Evolutionary conservation across 768 basidiomycete genomes (phyloP).

Genomic region (Suillus decipiens): DNA sequence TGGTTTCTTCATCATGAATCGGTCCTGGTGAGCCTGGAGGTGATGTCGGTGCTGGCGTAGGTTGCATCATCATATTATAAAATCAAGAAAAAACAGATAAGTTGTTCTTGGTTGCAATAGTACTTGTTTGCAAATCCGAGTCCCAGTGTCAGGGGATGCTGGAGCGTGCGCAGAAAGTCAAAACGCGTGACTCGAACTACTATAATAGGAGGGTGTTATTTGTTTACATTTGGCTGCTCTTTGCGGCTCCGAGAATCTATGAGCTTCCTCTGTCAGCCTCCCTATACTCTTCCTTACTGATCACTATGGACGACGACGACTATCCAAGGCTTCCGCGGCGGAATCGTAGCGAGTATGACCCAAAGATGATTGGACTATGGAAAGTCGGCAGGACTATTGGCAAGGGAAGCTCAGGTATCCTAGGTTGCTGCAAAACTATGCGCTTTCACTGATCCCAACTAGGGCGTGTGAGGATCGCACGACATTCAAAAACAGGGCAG

Average conservation of each 20-base stretch:
- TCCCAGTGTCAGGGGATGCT: neutral
- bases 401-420: conserved; percentile 71
- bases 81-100: neutral
- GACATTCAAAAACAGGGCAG: conserved; percentile 85
- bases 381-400: conserved; percentile 85
- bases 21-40: conserved; percentile 46
- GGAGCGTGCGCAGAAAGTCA: conserved; percentile 4
- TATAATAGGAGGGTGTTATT: conserved; percentile 21
- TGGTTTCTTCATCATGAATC: conserved; percentile 29
- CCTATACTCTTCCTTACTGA: neutral
- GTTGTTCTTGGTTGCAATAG: neutral
- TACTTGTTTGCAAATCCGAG: neutral
- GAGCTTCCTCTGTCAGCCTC: conserved; percentile 1
- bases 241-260: neutral
- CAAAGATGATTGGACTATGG: conserved; percentile 78
- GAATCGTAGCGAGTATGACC: conserved; percentile 42
- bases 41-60: conserved; percentile 69
- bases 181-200: conserved; percentile 1
- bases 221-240: conserved; percentile 15
- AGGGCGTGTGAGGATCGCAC: conserved; percentile 91
- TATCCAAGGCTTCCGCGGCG: conserved; percentile 32
- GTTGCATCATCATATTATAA: conserved; percentile 48
- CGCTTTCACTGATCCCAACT: conserved; percentile 1
- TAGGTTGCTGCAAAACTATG: neutral
- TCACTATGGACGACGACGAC: conserved; percentile 20